phyloP scores from a whole-genome alignment of 176 grass and related monocot genomes.

The Otatea glauca region DNA sequence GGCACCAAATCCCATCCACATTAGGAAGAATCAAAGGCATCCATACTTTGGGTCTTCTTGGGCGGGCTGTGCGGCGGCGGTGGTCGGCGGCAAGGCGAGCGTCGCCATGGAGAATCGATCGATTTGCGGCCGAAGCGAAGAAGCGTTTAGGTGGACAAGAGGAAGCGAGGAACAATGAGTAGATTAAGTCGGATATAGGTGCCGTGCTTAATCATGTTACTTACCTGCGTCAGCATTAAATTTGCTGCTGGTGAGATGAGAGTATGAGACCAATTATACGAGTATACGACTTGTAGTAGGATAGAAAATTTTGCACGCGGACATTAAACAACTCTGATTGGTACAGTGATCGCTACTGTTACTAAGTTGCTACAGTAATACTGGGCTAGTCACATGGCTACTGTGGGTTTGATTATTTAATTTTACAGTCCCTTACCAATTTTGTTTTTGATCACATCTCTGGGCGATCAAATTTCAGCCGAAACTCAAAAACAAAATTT shows the following conservation, averaged over 20 bases:
- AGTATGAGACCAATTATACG: neutral
- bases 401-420: neutral
- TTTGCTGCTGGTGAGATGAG: neutral
- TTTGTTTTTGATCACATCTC: no score
- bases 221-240: conserved; percentile 32
- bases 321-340: neutral
- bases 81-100: conserved; percentile 29
- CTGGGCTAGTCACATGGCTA: no score
- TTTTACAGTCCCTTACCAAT: no score
- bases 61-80: conserved; percentile 7
- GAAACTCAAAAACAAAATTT: no score
- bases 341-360: neutral
- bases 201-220: conserved; percentile 10
- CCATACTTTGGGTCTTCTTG: conserved; percentile 30
- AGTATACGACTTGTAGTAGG: neutral
- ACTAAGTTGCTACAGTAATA: no score
- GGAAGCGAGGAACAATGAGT: conserved; percentile 25
- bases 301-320: neutral
- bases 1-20: neutral
- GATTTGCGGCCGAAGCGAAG: neutral
- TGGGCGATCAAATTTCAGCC: no score
- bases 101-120: conserved; percentile 45
- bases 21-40: neutral
- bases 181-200: conserved; percentile 36
- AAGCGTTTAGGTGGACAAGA: conserved; percentile 12